Conservation (phyloP, 225 moss, liverwort and hornwort genomes). For the Marchantia polymorpha region DNA sequence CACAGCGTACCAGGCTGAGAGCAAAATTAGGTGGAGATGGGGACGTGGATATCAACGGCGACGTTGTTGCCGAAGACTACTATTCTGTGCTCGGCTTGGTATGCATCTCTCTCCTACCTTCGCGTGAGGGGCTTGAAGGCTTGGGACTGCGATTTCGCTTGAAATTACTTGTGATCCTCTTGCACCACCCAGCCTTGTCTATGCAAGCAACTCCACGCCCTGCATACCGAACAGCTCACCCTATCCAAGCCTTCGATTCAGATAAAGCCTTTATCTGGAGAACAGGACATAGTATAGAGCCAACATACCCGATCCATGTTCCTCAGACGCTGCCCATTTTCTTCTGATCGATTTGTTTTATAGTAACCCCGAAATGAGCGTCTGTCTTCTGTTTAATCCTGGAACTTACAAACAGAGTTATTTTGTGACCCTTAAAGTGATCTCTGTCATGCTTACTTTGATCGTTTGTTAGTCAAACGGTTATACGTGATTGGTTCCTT, state of each 20-base stretch:
- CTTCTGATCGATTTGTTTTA: neutral
- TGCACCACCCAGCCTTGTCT: neutral
- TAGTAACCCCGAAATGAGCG: neutral
- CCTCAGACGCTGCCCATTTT: neutral
- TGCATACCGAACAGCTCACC: neutral
- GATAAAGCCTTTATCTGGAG: neutral
- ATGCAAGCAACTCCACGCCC: neutral
- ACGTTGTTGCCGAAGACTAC: constrained; percentile 69
- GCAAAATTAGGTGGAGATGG: constrained; percentile 74
- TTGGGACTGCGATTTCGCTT: neutral
- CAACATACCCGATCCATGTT: too few relatives aligned
- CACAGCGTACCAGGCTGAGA: constrained; percentile 30
- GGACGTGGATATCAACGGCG: constrained; percentile 50
- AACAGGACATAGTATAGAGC: neutral
- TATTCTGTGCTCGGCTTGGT: constrained; percentile 98
- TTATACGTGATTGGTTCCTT: constrained; percentile 6
- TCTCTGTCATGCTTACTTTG: neutral
- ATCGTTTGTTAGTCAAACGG: neutral
- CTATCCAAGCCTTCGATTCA: neutral
- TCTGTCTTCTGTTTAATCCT: neutral
- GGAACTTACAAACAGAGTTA: too few relatives aligned
- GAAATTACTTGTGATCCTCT: neutral
- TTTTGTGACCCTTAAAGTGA: neutral
- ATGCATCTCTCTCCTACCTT: neutral
- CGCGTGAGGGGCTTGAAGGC: neutral